A percentile compares a stretch with the other conserved stretches of the same genome.
Evolutionary conservation across 257 asterid species (phyloP).

Genomic region (Sherardia arvensis): DNA sequence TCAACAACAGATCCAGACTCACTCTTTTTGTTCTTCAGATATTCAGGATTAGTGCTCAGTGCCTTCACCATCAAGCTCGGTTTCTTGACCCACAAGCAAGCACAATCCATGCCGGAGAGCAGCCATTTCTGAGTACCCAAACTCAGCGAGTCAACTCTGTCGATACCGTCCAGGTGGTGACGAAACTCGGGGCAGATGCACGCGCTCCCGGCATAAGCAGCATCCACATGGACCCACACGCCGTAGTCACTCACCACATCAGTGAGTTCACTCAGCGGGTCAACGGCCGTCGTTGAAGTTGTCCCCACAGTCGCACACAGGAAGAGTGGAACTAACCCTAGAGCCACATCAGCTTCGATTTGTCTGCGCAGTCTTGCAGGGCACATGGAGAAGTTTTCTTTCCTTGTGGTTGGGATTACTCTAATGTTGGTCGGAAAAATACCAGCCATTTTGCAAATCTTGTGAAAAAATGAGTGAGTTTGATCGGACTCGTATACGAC

Average conservation of each 20-base stretch:
- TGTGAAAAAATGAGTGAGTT: conserved; percentile 29
- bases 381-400: conserved; percentile 25
- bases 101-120: conserved; percentile 46
- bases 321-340: conserved; percentile 46
- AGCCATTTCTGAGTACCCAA: conserved; percentile 73
- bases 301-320: conserved; percentile 67
- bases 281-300: conserved; percentile 65
- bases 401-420: conserved; percentile 31
- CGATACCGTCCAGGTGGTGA: conserved; percentile 53
- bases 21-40: conserved; percentile 45
- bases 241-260: conserved; percentile 41
- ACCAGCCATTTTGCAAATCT: conserved; percentile 63
- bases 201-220: conserved; percentile 63
- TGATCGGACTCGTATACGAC: conserved; percentile 38
- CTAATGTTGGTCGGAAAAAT: conserved; percentile 44
- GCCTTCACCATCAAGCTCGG: conserved; percentile 41
- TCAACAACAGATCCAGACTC: conserved; percentile 48
- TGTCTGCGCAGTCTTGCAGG: conserved; percentile 23
- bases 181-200: conserved; percentile 61
- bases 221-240: conserved; percentile 70
- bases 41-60: conserved; percentile 51
- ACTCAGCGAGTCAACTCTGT: conserved; percentile 55
- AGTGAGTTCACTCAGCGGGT: conserved; percentile 38
- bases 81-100: conserved; percentile 65
- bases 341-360: conserved; percentile 30